Base-by-base conservation (phyloP, 2,329 filamentous ascomycete genomes). In the Colletotrichum tropicicola region DNA sequence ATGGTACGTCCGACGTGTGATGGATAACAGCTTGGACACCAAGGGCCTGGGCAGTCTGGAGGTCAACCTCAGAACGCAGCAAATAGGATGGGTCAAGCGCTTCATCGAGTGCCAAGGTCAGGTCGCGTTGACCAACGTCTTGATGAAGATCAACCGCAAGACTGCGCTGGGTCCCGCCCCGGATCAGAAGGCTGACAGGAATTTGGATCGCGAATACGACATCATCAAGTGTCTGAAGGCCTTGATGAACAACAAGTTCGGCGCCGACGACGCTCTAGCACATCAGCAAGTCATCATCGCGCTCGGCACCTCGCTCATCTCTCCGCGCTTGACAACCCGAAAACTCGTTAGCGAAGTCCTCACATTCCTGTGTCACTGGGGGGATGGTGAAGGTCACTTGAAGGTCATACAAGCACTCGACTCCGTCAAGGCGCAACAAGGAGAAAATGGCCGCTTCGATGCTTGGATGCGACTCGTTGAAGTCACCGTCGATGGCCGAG, bases 201-300 rank as follows among this genome's bases (percentile, higher is more conserved):
- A 95, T 73, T 84, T 96, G 52, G 94, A 98, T 74, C 89, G 92
- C 70, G 94, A 97, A 80, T 98, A 98, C 76, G 96, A 98, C 75
- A 97, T 99, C 68, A 89, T 97, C 75, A 99, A 99, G 81, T 98
- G 96, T 81, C 80, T 99, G 63, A 98, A 98, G 82, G 94, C 94
- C 30, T 81, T 98, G 62, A 97, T 98, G 92, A 99, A 99, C 88
- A 99, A 98, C 87, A 98, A 97, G 77, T 98, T 97, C 77, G 96
- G 96, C 67, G 96, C 96, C 67, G 96, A 99, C 75, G 94, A 99
- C 85, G 96, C 96, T 17, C 84, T 99, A 61, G 85, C 89, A 66
- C 94, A 98, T 75, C 92, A 96, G 74, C 93, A 95, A 74, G 92
- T 98, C 68, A 91, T 98, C 68, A 89, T 97, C 60, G 92, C 96